A percentile compares a stretch with the other conserved stretches of the same genome.
These are phyloP conservation scores for Quercus wislizeni DNA, from an alignment of 306 rosid genomes.

Conservation along the genomic window DNA sequence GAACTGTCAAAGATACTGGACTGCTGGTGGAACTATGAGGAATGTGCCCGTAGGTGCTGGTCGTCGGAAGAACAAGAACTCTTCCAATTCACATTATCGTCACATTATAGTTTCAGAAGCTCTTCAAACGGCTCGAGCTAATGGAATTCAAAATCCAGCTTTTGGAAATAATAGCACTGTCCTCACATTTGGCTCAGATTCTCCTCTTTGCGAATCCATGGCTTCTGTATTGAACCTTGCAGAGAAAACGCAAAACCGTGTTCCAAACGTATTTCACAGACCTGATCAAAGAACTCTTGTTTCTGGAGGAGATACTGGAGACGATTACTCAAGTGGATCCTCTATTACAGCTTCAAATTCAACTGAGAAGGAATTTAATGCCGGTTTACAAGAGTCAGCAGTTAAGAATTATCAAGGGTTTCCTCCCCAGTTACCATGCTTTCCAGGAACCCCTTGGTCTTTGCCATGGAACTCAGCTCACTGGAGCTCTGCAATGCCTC, in stretches of 20 bases:
- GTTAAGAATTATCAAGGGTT: conserved; percentile 33
- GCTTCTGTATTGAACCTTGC: conserved; percentile 59
- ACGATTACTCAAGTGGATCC: conserved; percentile 50
- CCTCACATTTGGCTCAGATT: conserved; percentile 61
- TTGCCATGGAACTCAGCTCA: conserved; percentile 53
- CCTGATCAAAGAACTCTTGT: conserved; percentile 27
- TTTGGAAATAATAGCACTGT: conserved; percentile 46
- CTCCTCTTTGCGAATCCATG: conserved; percentile 60
- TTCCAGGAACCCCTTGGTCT: conserved; percentile 54
- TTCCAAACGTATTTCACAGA: conserved; percentile 37
- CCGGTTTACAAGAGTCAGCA: conserved; percentile 33
- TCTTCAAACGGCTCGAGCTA: conserved; percentile 36
- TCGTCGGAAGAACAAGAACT: conserved; percentile 76
- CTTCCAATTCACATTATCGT: conserved; percentile 39
- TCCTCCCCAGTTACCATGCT: conserved; percentile 51
- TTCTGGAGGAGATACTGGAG: conserved; percentile 37
- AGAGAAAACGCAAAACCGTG: conserved; percentile 30
- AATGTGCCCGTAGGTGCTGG: conserved; percentile 85
- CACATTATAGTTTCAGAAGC: conserved; percentile 48
- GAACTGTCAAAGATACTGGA: conserved; percentile 93
- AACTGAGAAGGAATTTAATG: conserved; percentile 36
- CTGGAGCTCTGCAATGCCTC: conserved; percentile 48
- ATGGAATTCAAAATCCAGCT: conserved; percentile 39
- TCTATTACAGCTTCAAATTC: conserved; percentile 54
- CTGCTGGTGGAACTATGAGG: conserved; percentile 88